phyloP scores from a whole-genome alignment of 805 yeast genomes.

The Brettanomyces bruxellensis region DNA sequence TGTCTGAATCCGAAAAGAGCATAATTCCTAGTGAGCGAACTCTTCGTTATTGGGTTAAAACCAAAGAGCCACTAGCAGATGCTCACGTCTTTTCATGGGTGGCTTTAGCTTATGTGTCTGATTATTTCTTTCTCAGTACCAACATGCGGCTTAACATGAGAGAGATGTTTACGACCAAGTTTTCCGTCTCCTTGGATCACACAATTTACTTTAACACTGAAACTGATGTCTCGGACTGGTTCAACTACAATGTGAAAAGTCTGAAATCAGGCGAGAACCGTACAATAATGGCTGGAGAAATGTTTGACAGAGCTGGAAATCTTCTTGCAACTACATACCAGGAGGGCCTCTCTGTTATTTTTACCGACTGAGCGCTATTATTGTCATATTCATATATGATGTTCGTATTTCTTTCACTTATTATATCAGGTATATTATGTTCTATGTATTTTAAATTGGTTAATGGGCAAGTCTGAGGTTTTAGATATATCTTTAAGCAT shows the following conservation, averaged over 20 bases:
- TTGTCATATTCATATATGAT: background rate
- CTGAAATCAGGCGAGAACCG: constrained; percentile 43
- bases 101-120: constrained; percentile 52
- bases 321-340: constrained; percentile 56
- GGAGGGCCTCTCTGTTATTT: constrained; percentile 46
- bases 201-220: constrained; percentile 54
- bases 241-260: constrained; percentile 38
- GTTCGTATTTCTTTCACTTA: no score
- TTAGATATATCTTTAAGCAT: no score
- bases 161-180: constrained; percentile 35
- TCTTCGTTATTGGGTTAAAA: constrained; percentile 24
- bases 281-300: constrained; percentile 48
- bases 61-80: constrained; percentile 16
- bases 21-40: constrained; percentile 16
- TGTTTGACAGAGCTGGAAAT: constrained; percentile 39
- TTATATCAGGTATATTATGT: background rate
- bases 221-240: constrained; percentile 35
- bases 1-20: constrained; percentile 12
- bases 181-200: constrained; percentile 59
- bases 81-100: constrained; percentile 37
- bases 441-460: background rate
- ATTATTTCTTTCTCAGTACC: constrained; percentile 43
- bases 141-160: constrained; percentile 42
- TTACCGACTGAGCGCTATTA: constrained; percentile 5
- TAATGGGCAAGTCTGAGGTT: no score